These are phyloP conservation scores for Cladosporium colombiae DNA, from an alignment of 2,329 filamentous ascomycete genomes.

Conservation along the genomic window DNA sequence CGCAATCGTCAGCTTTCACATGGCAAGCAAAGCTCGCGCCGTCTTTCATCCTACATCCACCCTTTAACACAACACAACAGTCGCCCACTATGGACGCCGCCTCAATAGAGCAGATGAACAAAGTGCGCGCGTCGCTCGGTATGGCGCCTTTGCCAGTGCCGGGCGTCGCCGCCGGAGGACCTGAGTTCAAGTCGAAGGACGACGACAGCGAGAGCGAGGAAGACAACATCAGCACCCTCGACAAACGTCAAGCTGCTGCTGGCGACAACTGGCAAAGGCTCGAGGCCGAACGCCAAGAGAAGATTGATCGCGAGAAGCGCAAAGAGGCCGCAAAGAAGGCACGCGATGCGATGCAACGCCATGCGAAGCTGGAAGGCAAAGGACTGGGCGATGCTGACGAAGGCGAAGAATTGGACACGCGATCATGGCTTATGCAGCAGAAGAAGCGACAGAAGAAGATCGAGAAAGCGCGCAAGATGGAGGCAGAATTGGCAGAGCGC, in stretches of 20 bases:
- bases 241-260: constrained; percentile 71
- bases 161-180: constrained; percentile 59
- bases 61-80: constrained; percentile 24
- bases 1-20: constrained; percentile 7
- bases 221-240: constrained; percentile 78
- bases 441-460: constrained; percentile 96
- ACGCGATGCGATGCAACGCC: constrained; percentile 77
- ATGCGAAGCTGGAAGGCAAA: constrained; percentile 74
- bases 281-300: constrained; percentile 69
- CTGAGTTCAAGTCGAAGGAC: constrained; percentile 56
- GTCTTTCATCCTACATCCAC: constrained; percentile 26
- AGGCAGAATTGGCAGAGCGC: constrained; percentile 76
- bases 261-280: constrained; percentile 74
- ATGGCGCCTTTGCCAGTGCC: constrained; percentile 87
- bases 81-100: constrained; percentile 47
- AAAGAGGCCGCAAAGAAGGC: constrained; percentile 84
- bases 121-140: constrained; percentile 83
- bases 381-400: constrained; percentile 77
- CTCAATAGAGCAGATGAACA: constrained; percentile 90
- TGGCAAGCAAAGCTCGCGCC: constrained; percentile 3
- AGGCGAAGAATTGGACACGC: constrained; percentile 67
- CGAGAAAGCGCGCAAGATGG: constrained; percentile 66
- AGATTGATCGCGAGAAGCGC: constrained; percentile 75
- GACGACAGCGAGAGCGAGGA: constrained; percentile 53
- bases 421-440: constrained; percentile 81